Evolutionary conservation across 2,329 filamentous ascomycete species (phyloP), one percentile per base, ranked within the genome.

Genomic region (Rasamsonia emersonii): DNA sequence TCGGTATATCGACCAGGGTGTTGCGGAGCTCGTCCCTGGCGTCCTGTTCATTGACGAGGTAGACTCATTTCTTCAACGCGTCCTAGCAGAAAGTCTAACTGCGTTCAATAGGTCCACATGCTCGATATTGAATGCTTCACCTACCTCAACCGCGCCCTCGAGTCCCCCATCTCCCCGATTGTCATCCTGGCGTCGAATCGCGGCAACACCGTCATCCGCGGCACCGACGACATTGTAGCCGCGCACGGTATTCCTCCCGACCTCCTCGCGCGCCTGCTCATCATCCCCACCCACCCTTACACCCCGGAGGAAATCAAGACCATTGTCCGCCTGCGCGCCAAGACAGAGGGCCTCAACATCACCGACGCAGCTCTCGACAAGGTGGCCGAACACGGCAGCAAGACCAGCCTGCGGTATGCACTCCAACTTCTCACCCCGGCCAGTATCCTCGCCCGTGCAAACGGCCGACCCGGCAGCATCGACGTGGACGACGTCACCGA

Each of bases 71-170:
- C 23, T 32, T 14, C 28, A 7, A 16, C 14, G 7, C 7, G 14
- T 29, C 7, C 17, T 29, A 15, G 14, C 7, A 7, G n/a, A 5
- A n/a, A 8, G 9, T 7, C 13, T 29, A 17, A 29, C 24, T 32
- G 23, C 16, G 30, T 36, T 46, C 37, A 43, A 34, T 49, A 93
- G 86, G 89, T 93, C 39, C 89, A 98, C 68, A 98, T 98, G 91
- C 86, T 98, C 49, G 91, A 98, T 60, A 82, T 98, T 47, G 91
- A 98, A 68, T 93, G 88, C 69, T 98, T 96, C 67, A 96, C 91
- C 46, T 98, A 95, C 65, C 79, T 98, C 53, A 96, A 96, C 71
- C 84, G 88, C 54, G 91, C 91, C n/a, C 74, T 98, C 46, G 91
- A 98, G 70, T 88, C 85, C 35, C 76, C 79, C 45, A 93, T 98